Evolutionary conservation across 2,329 filamentous ascomycete species (phyloP).

Genomic region (Ophiostoma tasmaniense): DNA sequence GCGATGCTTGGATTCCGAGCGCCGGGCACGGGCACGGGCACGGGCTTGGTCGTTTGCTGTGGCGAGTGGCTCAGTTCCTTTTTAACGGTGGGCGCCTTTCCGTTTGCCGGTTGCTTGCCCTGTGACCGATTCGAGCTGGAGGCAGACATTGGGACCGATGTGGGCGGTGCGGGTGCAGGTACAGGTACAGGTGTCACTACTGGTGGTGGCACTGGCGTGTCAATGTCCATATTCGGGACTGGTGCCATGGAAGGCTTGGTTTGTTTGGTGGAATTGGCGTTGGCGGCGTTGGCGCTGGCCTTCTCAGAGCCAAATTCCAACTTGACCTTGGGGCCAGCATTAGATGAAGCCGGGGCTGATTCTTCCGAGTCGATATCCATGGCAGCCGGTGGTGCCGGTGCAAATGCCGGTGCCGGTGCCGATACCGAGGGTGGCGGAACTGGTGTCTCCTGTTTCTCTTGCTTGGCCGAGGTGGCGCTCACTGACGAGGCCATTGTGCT

Average conservation of each 20-base stretch:
- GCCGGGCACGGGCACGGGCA: background rate
- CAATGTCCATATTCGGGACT: conserved; percentile 50
- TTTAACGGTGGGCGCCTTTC: conserved; percentile 12
- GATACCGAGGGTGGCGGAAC: background rate
- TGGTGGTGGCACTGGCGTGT: conserved; percentile 14
- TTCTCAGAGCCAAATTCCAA: conserved; percentile 23
- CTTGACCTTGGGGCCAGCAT: conserved; percentile 26
- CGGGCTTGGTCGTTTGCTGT: conserved; percentile 15
- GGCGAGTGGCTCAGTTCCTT: conserved; percentile 23
- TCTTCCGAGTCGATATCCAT: conserved; percentile 28
- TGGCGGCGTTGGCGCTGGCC: conserved; percentile 4
- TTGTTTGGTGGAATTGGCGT: background rate
- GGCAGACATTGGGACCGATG: background rate
- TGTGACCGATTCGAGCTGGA: conserved; percentile 6
- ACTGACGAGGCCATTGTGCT: conserved; percentile 17
- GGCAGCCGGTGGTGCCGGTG: conserved; percentile 22
- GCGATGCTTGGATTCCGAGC: background rate
- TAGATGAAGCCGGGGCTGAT: background rate
- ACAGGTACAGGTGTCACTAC: background rate
- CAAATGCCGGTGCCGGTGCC: background rate
- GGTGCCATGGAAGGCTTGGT: conserved; percentile 35
- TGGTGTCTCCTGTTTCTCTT: background rate
- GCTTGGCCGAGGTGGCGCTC: conserved; percentile 2
- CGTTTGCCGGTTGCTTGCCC: background rate
- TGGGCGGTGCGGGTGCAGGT: background rate